A percentile compares a stretch with the other conserved stretches of the same genome.
Evolutionary conservation across 495 filamentous ascomycete genomes (phyloP).

Genomic region (Neurospora sp.): DNA sequence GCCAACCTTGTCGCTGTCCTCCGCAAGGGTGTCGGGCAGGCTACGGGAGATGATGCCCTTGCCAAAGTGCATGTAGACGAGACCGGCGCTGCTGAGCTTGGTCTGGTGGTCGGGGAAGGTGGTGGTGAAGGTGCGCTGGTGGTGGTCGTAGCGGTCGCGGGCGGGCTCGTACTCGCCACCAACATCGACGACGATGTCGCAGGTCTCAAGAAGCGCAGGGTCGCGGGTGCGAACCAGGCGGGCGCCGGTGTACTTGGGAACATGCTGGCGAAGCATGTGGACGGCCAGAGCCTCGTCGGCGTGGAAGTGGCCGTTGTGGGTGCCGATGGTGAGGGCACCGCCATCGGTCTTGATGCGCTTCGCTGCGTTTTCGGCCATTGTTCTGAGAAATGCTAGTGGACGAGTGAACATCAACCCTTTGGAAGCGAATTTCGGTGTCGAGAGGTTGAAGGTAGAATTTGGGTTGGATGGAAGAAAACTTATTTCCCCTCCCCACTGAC

Average conservation of each 20-base stretch:
- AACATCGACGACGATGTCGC: conserved; percentile 94
- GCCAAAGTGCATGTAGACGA: conserved; percentile 95
- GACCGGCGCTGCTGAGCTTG: conserved; percentile 84
- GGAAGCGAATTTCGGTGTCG: conserved; percentile 12
- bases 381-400: conserved; percentile 1
- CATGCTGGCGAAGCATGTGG: conserved; percentile 74
- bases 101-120: conserved; percentile 66
- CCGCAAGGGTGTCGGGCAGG: conserved; percentile 26
- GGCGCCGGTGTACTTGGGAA: conserved; percentile 68
- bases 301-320: conserved; percentile 96
- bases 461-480: background rate
- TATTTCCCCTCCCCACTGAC: background rate
- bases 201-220: conserved; percentile 62
- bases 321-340: conserved; percentile 61
- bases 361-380: conserved; percentile 55
- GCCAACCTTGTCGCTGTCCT: conserved; percentile 55
- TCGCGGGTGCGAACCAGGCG: conserved; percentile 82
- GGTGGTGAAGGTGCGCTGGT: conserved; percentile 82
- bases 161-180: conserved; percentile 77
- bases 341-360: conserved; percentile 59
- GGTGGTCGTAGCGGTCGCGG: conserved; percentile 82
- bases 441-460: background rate
- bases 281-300: conserved; percentile 98
- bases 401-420: background rate
- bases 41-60: conserved; percentile 64